These are phyloP conservation scores for Neophaeococcomyces mojaviensis DNA, from an alignment of 2,329 filamentous ascomycete species.

Conservation along the genomic window DNA sequence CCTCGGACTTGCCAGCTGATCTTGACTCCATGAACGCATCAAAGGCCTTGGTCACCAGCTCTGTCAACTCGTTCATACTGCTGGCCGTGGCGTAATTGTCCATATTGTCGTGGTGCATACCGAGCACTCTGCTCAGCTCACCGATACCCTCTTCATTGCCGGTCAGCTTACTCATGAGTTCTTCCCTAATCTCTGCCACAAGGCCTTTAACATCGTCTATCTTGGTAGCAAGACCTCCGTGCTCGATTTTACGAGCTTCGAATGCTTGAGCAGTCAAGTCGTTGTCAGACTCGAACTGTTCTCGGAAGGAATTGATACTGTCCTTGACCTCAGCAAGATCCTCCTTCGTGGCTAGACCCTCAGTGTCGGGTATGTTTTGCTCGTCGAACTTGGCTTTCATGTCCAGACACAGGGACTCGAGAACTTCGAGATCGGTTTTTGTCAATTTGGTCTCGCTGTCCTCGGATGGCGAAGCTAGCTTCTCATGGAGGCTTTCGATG, in stretches of 20 bases:
- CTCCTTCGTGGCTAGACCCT: constrained; percentile 64
- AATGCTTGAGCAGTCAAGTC: constrained; percentile 70
- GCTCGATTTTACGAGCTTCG: constrained; percentile 77
- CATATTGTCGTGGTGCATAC: constrained; percentile 58
- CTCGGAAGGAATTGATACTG: constrained; percentile 65
- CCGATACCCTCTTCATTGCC: constrained; percentile 59
- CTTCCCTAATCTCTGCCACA: constrained; percentile 69
- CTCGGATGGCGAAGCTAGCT: constrained; percentile 34
- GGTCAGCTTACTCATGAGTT: constrained; percentile 68
- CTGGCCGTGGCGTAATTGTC: constrained; percentile 41
- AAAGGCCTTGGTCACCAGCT: constrained; percentile 75
- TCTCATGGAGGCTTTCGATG: constrained; percentile 62
- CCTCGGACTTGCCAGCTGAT: constrained; percentile 71
- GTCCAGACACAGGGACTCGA: constrained; percentile 76
- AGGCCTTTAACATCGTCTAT: constrained; percentile 71
- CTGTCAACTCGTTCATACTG: constrained; percentile 65
- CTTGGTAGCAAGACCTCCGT: constrained; percentile 66
- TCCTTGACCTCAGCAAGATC: constrained; percentile 64
- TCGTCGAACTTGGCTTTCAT: constrained; percentile 72
- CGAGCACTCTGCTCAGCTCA: constrained; percentile 51
- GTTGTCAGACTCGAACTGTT: constrained; percentile 59
- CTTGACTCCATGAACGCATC: constrained; percentile 77
- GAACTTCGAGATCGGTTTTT: constrained; percentile 73
- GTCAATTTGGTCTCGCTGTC: constrained; percentile 51
- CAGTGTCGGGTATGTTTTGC: constrained; percentile 63